phyloP scores from a whole-genome alignment of 768 basidiomycete genomes.

The Suillus ampliporus region DNA sequence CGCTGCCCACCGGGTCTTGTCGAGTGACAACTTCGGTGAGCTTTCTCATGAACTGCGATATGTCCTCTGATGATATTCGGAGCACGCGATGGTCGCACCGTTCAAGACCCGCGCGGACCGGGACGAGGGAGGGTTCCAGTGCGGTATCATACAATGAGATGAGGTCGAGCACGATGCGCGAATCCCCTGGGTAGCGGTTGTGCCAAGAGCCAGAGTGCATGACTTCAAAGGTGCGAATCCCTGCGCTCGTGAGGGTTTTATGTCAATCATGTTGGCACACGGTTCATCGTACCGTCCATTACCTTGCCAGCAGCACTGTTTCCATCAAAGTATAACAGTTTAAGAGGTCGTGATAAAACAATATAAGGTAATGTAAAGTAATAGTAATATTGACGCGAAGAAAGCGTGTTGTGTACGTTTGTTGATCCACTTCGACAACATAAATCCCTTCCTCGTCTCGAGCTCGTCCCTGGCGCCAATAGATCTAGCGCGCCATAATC shows the following conservation, averaged over 20 bases:
- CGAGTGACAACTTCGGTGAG: slow-evolving; percentile 16
- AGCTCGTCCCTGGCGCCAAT: no score
- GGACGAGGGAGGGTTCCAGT: slow-evolving; percentile 37
- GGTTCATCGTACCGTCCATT: slow-evolving; percentile 46
- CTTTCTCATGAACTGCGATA: slow-evolving; percentile 10
- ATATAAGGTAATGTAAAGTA: no score
- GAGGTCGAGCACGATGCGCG: slow-evolving; percentile 40
- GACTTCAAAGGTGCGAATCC: slow-evolving; percentile 3
- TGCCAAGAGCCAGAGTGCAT: slow-evolving; percentile 36
- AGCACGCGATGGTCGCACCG: slow-evolving; percentile 38
- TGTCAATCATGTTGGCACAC: neutral
- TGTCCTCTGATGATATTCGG: slow-evolving; percentile 32
- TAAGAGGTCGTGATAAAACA: slow-evolving; percentile 41
- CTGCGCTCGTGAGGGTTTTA: neutral
- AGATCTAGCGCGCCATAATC: neutral
- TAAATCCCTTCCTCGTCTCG: no score
- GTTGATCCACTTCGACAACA: slow-evolving; percentile 14
- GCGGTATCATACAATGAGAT: slow-evolving; percentile 44
- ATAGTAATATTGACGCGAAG: no score
- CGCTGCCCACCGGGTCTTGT: slow-evolving; percentile 26
- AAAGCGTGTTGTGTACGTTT: slow-evolving; percentile 22
- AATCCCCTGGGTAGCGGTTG: slow-evolving; percentile 42
- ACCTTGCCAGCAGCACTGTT: slow-evolving; percentile 54
- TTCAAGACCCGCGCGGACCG: slow-evolving; percentile 26
- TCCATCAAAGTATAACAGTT: slow-evolving; percentile 58